Evolutionary conservation across 768 basidiomycete species (phyloP), one percentile per base, ranked within the genome.

Genomic region (Calocera viscosa): DNA sequence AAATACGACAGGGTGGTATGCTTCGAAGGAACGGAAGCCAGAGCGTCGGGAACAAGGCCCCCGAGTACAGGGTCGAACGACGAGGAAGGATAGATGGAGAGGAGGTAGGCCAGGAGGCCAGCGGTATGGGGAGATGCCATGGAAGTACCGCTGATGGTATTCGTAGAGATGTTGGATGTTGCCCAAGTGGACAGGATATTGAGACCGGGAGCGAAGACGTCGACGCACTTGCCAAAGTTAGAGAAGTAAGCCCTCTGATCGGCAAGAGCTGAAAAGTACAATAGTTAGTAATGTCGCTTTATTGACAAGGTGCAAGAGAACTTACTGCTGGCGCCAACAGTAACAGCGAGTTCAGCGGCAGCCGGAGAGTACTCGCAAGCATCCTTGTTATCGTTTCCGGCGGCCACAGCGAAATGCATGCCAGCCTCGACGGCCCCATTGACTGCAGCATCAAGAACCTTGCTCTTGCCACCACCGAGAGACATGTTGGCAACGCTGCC

Each of bases 401-500:
- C 94, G 69, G 95, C 95, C 68, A 99, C 96, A 69, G 95, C 91
- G 71, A 98, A 96, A 81, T 97, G 93, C 35, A 99, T 82, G 40
- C 96, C 96, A 38, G 75, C 69, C 10, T 84, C 82, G 66, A 95
- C 91, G 53, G 96, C 93, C 64, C 78, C 80, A 79, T 98, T 86
- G 69, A 99, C 92, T 64, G 88, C 85, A 26, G 82, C 81, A 69
- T 99, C 93, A 64, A 98, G 82, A 35, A 90, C 83, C 24, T 79
- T 82, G 3, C 90, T 91, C 80, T 94, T 95, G 68, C 92, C 91
- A 72, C 96, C 96, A 69, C 96, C 96, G 65, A 99, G 87, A 75
- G 88, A 90, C 96, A 99, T 96, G 82, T 95, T 95, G 64, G 88
- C 91, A 65, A 94, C 93, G 19, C 92, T 93, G 26, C 96, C 96